Evolutionary conservation across 2,329 filamentous ascomycete species (phyloP).

Genomic region (Diplodia scrobiculata): DNA sequence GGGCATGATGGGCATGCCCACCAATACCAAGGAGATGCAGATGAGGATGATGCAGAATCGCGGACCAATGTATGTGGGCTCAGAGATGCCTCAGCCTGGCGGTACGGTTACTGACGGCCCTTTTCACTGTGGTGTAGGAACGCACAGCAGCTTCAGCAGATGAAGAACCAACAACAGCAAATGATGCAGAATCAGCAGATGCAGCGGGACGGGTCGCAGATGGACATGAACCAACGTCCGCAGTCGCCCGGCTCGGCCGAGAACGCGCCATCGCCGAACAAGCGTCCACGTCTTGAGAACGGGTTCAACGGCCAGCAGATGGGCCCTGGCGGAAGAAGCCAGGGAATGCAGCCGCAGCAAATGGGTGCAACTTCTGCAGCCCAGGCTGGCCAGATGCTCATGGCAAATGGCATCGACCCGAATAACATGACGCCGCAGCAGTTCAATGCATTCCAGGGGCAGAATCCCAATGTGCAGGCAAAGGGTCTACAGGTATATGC

Average conservation of each 20-base stretch:
- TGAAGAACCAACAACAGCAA: constrained; percentile 51
- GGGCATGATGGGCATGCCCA: constrained; percentile 67
- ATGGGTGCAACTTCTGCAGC: constrained; percentile 59
- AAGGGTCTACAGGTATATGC: constrained; percentile 89
- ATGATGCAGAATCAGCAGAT: constrained; percentile 73
- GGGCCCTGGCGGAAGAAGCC: constrained; percentile 72
- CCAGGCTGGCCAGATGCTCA: constrained; percentile 62
- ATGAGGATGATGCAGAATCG: constrained; percentile 79
- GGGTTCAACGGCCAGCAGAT: constrained; percentile 76
- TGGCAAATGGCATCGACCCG: constrained; percentile 73
- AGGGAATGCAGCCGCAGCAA: constrained; percentile 70
- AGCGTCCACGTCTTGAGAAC: constrained; percentile 80
- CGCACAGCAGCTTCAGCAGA: constrained; percentile 68
- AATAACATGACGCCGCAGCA: constrained; percentile 72
- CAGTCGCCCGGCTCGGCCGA: constrained; percentile 81
- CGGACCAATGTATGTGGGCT: constrained; percentile 64
- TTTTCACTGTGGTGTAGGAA: constrained; percentile 45
- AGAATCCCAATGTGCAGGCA: constrained; percentile 64
- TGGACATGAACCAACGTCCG: constrained; percentile 77
- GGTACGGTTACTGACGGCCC: constrained; percentile 7
- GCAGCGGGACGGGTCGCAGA: constrained; percentile 82
- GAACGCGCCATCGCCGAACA: constrained; percentile 88
- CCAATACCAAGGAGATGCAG: constrained; percentile 62
- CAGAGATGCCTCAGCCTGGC: background rate
- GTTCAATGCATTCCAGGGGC: constrained; percentile 65